Evolutionary conservation across 2,329 filamentous ascomycete species (phyloP).

Genomic region (Phialocephala subalpina): DNA sequence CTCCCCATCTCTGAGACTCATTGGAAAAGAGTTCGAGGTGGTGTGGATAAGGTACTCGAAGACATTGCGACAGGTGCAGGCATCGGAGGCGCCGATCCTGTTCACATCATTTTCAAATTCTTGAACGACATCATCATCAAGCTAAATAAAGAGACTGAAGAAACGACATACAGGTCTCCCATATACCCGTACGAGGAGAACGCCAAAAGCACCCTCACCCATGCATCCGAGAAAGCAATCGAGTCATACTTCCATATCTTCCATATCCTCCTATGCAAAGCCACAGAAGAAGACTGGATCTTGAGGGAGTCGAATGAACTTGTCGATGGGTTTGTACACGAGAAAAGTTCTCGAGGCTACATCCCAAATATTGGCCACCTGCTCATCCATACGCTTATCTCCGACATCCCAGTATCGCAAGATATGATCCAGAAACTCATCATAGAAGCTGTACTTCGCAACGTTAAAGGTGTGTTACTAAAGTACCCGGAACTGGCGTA

Average conservation of each 20-base stretch:
- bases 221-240: constrained; percentile 60
- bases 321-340: neutral
- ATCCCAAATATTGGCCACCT: constrained; percentile 58
- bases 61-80: neutral
- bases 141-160: neutral
- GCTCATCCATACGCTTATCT: constrained; percentile 56
- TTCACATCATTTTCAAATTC: neutral
- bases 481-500: constrained; percentile 53
- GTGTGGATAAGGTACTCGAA: neutral
- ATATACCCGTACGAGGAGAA: constrained; percentile 1
- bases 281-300: constrained; percentile 43
- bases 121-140: neutral
- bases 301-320: neutral
- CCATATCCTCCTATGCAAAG: constrained; percentile 57
- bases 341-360: constrained; percentile 13
- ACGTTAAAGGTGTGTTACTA: constrained; percentile 59
- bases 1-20: neutral
- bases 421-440: constrained; percentile 51
- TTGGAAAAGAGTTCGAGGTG: neutral
- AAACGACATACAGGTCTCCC: constrained; percentile 1
- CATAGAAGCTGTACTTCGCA: constrained; percentile 56
- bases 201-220: constrained; percentile 49
- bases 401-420: constrained; percentile 49
- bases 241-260: constrained; percentile 60
- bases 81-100: neutral